Evolutionary conservation across 2,329 filamentous ascomycete genomes (phyloP), one percentile per base, ranked within the genome.

Genomic region (Calonectria multiphialidica): DNA sequence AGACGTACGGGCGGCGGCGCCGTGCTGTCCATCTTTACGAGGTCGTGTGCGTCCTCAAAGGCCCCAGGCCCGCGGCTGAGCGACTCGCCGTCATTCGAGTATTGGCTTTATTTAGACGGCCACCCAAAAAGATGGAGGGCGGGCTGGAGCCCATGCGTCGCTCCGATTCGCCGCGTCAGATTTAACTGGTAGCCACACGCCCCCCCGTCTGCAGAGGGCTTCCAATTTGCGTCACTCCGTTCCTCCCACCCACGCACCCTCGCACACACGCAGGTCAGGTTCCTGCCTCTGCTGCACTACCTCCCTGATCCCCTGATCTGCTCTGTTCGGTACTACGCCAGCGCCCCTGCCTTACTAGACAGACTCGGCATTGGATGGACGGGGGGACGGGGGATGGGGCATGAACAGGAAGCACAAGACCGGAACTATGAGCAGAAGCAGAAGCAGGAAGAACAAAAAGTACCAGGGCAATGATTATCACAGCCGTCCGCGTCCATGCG

Each of bases 221-320:
- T 21, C 53, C 53, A 59, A 59, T 59, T 59, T 59, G 53, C 53
- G 35, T 59, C 53, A 59, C 57, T 62, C 37, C 40, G 40, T 33
- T 62, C 40, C 57, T 42, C 23, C 57, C 50, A 35, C 33, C 18
- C 57, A 61, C 21, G n/a, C n/a, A n/a, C n/a, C 40, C 57, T 42
- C 23, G 37, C 50, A 35, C 33, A 9, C 57, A 61, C 21, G 4
- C 28, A 30, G 28, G 28, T 30, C 28, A 30, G 28, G 57, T 40
- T 44, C 57, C 57, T 25, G 35, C 30, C 53, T 57, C 30, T 30
- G 30, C 53, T 59, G 33, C 53, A n/a, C n/a, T n/a, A n/a, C n/a
- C 16, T 23, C 30, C 53, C 30, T 42, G 57, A 30, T 62, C 57
- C 37, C 57, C 40, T 62, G 57, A 45, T 62, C 57, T 30, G 25